A percentile compares a stretch with the other conserved stretches of the same genome.
phyloP scores from a whole-genome alignment of 2,329 filamentous ascomycete species.

The Diaporthe sp. region DNA sequence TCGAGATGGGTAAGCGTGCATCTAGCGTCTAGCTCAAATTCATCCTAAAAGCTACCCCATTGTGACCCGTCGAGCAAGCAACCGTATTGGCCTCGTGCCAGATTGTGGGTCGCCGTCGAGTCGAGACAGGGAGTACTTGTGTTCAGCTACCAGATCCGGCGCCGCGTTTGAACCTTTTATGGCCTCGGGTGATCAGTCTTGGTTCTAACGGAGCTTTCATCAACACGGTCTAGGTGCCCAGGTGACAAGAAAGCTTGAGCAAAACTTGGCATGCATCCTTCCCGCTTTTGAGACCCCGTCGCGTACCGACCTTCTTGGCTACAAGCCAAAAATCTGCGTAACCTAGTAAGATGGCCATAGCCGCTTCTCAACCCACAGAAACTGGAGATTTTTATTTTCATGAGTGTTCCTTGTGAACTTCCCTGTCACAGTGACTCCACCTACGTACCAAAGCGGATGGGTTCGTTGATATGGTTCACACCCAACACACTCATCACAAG shows the following conservation, averaged over 20 bases:
- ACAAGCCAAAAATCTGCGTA: background rate
- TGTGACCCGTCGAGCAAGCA: background rate
- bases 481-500: background rate
- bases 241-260: conserved; percentile 4
- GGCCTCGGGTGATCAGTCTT: background rate
- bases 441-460: background rate
- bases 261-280: conserved; percentile 12
- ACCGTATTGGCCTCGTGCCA: background rate
- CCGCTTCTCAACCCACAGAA: background rate
- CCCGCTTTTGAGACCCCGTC: background rate
- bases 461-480: background rate
- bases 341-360: background rate
- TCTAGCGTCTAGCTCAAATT: background rate
- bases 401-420: background rate
- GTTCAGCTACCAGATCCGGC: background rate
- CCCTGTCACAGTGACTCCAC: background rate
- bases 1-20: background rate
- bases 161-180: background rate
- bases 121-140: background rate
- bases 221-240: background rate
- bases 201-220: background rate
- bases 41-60: background rate
- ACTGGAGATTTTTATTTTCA: background rate
- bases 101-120: background rate
- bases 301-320: background rate